Evolutionary conservation across 768 basidiomycete genomes (phyloP).

Genomic region (Clavaria fumosa): DNA sequence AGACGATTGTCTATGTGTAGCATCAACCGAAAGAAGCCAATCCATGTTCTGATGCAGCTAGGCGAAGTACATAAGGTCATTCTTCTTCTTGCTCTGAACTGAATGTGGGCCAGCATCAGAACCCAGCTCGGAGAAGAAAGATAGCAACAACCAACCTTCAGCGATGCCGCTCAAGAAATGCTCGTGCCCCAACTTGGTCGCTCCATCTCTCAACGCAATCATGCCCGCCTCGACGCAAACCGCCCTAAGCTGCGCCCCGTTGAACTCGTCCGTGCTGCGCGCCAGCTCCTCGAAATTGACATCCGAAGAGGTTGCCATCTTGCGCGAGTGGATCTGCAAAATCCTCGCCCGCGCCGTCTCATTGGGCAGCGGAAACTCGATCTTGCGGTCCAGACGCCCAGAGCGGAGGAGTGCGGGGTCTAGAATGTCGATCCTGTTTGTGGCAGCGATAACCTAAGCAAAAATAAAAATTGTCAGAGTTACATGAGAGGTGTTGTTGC

Average conservation of each 20-base stretch:
- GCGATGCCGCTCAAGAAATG: slow-evolving; percentile 90
- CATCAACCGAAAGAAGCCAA: no score
- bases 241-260: slow-evolving; percentile 92
- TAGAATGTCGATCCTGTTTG: slow-evolving; percentile 96
- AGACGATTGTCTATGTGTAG: no score
- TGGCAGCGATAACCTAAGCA: slow-evolving; percentile 87
- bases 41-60: slow-evolving; percentile 29
- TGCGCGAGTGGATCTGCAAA: slow-evolving; percentile 91
- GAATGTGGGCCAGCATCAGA: slow-evolving; percentile 11
- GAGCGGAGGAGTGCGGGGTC: slow-evolving; percentile 98
- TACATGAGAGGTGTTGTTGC: slow-evolving; percentile 4
- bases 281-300: slow-evolving; percentile 98
- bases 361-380: slow-evolving; percentile 94
- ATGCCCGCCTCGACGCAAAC: slow-evolving; percentile 99
- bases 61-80: slow-evolving; percentile 88
- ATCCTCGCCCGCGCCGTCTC: slow-evolving; percentile 95
- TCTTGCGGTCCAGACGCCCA: slow-evolving; percentile 94
- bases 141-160: slow-evolving; percentile 40
- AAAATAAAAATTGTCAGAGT: slow-evolving; percentile 7
- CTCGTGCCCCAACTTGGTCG: slow-evolving; percentile 78
- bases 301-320: slow-evolving; percentile 77
- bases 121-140: slow-evolving; percentile 9
- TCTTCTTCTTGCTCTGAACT: slow-evolving; percentile 99
- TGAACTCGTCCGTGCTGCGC: slow-evolving; percentile 95
- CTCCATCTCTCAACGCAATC: slow-evolving; percentile 92